These are phyloP conservation scores for Rhododendron simsii DNA, from an alignment of 148 eudicot species.

Conservation along the genomic window DNA sequence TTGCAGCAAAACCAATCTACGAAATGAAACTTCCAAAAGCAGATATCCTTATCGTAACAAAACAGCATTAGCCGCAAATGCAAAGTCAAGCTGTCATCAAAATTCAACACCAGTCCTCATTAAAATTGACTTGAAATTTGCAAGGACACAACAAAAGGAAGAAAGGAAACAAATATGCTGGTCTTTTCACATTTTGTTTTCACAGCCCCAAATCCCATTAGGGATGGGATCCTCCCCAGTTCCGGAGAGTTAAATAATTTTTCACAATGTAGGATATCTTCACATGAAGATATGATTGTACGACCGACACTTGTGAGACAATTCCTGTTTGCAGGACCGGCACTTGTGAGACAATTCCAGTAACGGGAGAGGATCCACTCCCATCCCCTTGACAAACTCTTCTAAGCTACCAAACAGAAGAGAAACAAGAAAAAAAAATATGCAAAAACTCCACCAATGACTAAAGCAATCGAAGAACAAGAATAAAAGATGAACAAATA, in stretches of 20 bases:
- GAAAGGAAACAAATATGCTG: neutral
- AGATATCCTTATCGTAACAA: neutral
- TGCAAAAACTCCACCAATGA: neutral
- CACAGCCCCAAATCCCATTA: neutral
- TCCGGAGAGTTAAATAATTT: too few relatives aligned
- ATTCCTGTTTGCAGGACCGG: too few relatives aligned
- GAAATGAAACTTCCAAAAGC: neutral
- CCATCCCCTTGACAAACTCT: neutral
- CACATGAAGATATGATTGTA: too few relatives aligned
- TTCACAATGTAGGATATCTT: too few relatives aligned
- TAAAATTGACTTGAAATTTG: neutral
- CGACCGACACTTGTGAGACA: too few relatives aligned
- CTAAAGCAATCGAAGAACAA: neutral
- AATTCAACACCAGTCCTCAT: neutral
- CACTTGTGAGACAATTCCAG: too few relatives aligned
- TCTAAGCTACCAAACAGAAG: slow-evolving; percentile 11
- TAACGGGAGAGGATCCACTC: too few relatives aligned
- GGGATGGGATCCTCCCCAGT: too few relatives aligned
- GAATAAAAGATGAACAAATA: neutral
- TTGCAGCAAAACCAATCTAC: neutral
- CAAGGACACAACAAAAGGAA: neutral
- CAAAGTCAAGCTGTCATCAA: neutral
- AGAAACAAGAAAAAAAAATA: neutral
- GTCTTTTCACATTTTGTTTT: neutral
- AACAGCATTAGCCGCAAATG: neutral